Percentiles rank a stretch among this genome's conserved stretches.
phyloP scores from a whole-genome alignment of 768 basidiomycete species.

The Auriscalpium microsporum region DNA sequence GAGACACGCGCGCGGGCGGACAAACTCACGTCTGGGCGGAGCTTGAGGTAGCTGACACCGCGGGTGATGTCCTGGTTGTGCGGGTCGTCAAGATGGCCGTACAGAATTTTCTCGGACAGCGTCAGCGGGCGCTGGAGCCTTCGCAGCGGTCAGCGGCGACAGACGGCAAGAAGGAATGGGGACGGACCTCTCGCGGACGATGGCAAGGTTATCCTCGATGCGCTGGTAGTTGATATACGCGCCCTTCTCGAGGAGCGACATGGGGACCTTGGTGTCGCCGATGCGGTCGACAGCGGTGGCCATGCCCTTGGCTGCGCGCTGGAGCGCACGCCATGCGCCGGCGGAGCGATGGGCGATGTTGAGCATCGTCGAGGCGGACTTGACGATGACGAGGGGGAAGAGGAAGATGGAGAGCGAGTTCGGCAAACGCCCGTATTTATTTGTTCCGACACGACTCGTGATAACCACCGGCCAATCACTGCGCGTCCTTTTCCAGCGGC shows the following conservation, averaged over 20 bases:
- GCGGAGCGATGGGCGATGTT: constrained; percentile 13
- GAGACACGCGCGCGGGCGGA: constrained; percentile 25
- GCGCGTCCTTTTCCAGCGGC: too few species aligned
- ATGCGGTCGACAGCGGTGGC: constrained; percentile 72
- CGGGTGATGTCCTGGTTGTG: constrained; percentile 85
- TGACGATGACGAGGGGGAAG: background rate
- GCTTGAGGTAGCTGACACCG: constrained; percentile 92
- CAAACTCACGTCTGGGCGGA: constrained; percentile 85
- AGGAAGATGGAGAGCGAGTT: background rate
- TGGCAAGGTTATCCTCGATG: constrained; percentile 92
- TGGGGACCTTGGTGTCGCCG: constrained; percentile 83
- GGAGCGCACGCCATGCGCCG: constrained; percentile 14
- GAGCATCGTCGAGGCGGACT: constrained; percentile 8
- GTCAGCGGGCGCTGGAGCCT: constrained; percentile 89
- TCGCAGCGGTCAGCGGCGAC: background rate
- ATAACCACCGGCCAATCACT: too few species aligned
- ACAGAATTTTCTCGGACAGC: constrained; percentile 93
- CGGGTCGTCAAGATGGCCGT: constrained; percentile 96
- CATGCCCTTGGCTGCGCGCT: constrained; percentile 41
- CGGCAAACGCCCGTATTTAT: background rate
- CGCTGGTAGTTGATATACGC: constrained; percentile 92
- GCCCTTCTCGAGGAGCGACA: constrained; percentile 77
- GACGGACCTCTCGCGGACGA: constrained; percentile 73
- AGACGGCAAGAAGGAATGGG: background rate
- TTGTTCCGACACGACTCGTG: too few species aligned